Conservation (phyloP, 106 monocot species). For the Hemerocallis citrina region DNA sequence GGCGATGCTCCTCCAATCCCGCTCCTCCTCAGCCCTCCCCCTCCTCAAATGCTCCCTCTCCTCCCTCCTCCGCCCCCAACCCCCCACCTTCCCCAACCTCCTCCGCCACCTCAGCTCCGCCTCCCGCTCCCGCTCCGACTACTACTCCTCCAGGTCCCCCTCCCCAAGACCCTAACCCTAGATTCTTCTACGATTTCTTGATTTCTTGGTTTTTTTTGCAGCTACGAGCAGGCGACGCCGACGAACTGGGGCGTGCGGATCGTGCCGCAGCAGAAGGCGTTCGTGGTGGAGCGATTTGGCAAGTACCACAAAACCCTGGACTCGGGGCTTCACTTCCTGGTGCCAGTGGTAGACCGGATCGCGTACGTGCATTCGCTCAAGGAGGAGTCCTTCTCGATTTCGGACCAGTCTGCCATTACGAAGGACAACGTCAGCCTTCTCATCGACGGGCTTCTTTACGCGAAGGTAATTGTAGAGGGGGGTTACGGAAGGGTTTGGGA, state of each 20-base stretch:
- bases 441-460: constrained; percentile 84
- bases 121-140: constrained; percentile 1
- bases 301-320: constrained; percentile 60
- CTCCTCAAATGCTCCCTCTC: no score
- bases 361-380: constrained; percentile 97
- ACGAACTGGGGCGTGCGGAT: constrained; percentile 69
- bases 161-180: background rate
- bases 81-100: no score
- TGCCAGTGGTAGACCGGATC: constrained; percentile 70
- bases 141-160: constrained; percentile 7
- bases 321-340: constrained; percentile 62
- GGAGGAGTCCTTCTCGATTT: constrained; percentile 89
- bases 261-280: constrained; percentile 75
- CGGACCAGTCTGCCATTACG: constrained; percentile 86
- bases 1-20: constrained; percentile 18
- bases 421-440: constrained; percentile 95
- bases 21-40: background rate
- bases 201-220: background rate
- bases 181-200: background rate
- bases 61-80: no score
- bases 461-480: constrained; percentile 55
- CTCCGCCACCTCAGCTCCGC: background rate
- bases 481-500: background rate
- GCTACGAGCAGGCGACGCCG: constrained; percentile 24
- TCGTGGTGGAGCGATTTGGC: constrained; percentile 61